Conservation (phyloP, 495 filamentous ascomycete species). For the Penicillium steckii region DNA sequence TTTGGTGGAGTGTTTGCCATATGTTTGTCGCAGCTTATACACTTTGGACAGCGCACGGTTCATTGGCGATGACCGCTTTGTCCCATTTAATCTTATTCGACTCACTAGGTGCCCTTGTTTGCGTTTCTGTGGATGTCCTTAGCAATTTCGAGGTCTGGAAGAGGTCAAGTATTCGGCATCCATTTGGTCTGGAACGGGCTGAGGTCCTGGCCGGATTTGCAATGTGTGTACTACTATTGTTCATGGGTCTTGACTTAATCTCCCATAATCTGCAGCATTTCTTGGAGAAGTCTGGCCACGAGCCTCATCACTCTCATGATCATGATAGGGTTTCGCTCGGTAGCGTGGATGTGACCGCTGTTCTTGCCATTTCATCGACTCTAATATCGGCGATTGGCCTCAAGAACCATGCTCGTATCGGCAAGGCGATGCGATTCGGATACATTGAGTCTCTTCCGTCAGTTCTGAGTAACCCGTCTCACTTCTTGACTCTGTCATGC, state of each 20-base stretch:
- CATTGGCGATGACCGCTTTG: conserved; percentile 88
- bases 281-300: conserved; percentile 63
- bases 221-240: conserved; percentile 89
- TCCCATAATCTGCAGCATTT: conserved; percentile 90
- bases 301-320: conserved; percentile 67
- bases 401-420: conserved; percentile 91
- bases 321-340: conserved; percentile 71
- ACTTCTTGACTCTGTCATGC: conserved; percentile 87
- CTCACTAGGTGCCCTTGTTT: conserved; percentile 87
- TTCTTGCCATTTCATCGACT: conserved; percentile 86
- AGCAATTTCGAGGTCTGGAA: conserved; percentile 98
- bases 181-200: conserved; percentile 87
- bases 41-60: conserved; percentile 79
- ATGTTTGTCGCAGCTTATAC: conserved; percentile 76
- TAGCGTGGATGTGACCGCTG: conserved; percentile 74
- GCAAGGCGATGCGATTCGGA: conserved; percentile 74
- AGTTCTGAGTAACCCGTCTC: conserved; percentile 85
- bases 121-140: conserved; percentile 87
- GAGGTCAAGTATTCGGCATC: conserved; percentile 85
- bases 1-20: conserved; percentile 90
- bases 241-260: conserved; percentile 94
- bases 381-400: conserved; percentile 82
- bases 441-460: conserved; percentile 79
- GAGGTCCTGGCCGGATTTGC: conserved; percentile 97
- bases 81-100: conserved; percentile 95